phyloP scores from a whole-genome alignment of 768 basidiomycete species.

The Leccinum rimulosum region DNA sequence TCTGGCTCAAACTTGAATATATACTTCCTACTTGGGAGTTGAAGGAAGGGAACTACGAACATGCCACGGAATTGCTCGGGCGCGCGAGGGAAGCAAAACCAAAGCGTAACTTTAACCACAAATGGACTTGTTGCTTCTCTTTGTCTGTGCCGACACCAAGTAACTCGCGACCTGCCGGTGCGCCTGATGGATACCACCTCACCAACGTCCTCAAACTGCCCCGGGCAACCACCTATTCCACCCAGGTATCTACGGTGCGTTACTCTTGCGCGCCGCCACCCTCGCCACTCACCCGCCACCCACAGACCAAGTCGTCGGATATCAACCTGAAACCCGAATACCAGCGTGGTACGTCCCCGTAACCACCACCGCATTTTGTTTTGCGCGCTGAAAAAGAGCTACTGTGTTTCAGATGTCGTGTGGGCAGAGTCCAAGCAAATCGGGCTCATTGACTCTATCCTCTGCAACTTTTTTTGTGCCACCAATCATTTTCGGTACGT shows the following conservation, averaged over 20 bases:
- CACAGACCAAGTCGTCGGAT: constrained; percentile 60
- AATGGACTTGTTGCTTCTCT: background rate
- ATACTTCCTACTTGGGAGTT: background rate
- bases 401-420: constrained; percentile 54
- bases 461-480: constrained; percentile 78
- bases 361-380: too few relatives aligned
- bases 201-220: too few relatives aligned
- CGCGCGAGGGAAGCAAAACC: background rate
- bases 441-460: constrained; percentile 71
- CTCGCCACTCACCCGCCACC: too few relatives aligned
- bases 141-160: background rate
- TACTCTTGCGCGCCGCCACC: too few relatives aligned
- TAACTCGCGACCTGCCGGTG: background rate
- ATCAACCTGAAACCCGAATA: constrained; percentile 77
- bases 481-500: constrained; percentile 68
- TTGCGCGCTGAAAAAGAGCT: too few relatives aligned
- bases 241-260: too few relatives aligned
- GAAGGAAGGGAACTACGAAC: background rate
- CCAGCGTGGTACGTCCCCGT: constrained; percentile 52
- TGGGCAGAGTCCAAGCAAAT: constrained; percentile 78
- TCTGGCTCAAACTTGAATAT: background rate
- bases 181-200: constrained; percentile 13
- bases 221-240: too few relatives aligned
- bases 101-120: too few relatives aligned
- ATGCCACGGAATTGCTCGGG: background rate